A percentile compares a stretch with the other conserved stretches of the same genome.
These are phyloP conservation scores for Beauveria medogensis DNA, from an alignment of 2,329 filamentous ascomycete species.

Conservation along the genomic window DNA sequence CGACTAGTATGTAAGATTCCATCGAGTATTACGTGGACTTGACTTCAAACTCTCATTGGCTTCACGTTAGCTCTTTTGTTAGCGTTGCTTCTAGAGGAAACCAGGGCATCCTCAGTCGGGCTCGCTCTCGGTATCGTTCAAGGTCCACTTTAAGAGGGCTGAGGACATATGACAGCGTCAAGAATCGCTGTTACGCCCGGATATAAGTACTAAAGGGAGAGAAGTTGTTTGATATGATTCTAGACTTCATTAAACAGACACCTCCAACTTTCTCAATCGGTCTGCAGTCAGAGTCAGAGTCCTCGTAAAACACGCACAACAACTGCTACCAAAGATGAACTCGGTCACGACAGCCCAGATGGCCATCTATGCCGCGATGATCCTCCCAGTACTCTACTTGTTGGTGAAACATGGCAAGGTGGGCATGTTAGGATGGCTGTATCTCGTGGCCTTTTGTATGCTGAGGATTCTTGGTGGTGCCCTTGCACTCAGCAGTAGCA, in stretches of 20 bases:
- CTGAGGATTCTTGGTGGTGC: constrained; percentile 28
- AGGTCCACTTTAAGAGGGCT: background rate
- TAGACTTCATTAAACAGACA: background rate
- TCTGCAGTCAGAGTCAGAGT: background rate
- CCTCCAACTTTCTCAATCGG: background rate
- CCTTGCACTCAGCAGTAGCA: constrained; percentile 20
- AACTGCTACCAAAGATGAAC: constrained; percentile 8
- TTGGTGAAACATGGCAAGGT: constrained; percentile 24
- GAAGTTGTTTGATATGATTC: background rate
- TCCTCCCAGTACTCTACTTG: constrained; percentile 23
- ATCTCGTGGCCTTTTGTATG: constrained; percentile 28
- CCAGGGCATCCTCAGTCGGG: background rate
- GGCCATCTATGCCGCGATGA: constrained; percentile 15
- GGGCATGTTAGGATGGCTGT: constrained; percentile 32
- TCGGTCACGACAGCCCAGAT: constrained; percentile 15
- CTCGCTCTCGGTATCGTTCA: constrained; percentile 15
- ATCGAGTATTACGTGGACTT: background rate
- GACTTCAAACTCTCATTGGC: background rate
- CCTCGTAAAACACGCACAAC: background rate
- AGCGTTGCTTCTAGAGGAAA: background rate
- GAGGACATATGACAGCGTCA: background rate
- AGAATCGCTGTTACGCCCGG: background rate
- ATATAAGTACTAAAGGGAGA: background rate
- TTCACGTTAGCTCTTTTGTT: background rate
- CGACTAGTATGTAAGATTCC: background rate